phyloP scores from a whole-genome alignment of 2,329 filamentous ascomycete species.

The Meredithiella fracta region DNA sequence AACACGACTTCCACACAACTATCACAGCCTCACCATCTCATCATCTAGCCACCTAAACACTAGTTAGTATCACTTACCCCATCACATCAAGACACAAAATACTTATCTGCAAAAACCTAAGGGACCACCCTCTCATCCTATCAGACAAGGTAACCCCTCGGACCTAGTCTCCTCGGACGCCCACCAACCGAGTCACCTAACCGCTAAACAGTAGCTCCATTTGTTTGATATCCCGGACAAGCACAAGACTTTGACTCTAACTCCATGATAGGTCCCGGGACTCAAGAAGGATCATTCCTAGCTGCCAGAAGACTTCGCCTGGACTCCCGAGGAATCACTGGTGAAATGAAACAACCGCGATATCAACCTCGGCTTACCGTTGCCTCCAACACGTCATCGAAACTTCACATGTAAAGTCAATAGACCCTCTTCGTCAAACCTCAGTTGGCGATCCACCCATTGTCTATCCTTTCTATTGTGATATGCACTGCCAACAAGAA shows the following conservation, averaged over 20 bases:
- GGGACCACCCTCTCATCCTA: background rate
- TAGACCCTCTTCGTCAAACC: background rate
- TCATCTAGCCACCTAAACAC: background rate
- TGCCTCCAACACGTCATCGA: background rate
- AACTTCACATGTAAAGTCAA: background rate
- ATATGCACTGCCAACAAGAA: constrained; percentile 76
- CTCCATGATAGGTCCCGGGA: constrained; percentile 67
- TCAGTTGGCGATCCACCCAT: background rate
- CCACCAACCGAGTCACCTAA: background rate
- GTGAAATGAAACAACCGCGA: background rate
- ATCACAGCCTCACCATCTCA: background rate
- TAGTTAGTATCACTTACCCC: constrained; percentile 2
- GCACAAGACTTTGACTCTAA: constrained; percentile 88
- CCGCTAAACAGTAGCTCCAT: background rate
- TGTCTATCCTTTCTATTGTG: constrained; percentile 48
- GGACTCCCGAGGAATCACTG: background rate
- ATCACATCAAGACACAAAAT: background rate
- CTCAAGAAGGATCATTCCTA: constrained; percentile 17
- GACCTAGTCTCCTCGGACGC: background rate
- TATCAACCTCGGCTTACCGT: background rate
- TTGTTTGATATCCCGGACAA: constrained; percentile 45
- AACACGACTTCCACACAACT: background rate
- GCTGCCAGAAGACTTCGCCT: background rate
- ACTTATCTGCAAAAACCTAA: constrained; percentile 7
- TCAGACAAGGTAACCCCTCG: background rate